Base-by-base conservation (phyloP, 345 rosid species). In the Eucalyptus globulus region DNA sequence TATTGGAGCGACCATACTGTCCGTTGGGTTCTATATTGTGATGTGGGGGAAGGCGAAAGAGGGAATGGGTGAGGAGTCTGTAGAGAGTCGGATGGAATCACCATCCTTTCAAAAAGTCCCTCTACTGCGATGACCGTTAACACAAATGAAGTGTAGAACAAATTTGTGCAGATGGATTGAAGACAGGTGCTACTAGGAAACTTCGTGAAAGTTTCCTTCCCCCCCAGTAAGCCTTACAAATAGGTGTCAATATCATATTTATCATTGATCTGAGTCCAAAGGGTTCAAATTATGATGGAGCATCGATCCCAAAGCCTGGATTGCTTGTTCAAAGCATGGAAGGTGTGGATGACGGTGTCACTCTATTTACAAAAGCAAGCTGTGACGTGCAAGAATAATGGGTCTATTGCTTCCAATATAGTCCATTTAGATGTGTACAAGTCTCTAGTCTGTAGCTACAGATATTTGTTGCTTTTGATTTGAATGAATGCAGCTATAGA, bases 31-130 rank as follows among this genome's bases (percentile, higher is more conserved):
- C 69, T 93, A 91, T 45, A 88, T 89, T 49, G 90, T 90, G 12
- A 91, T 93, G 88, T 93, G 94, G 94, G 94, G 93, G 67, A 91
- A 93, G 58, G 88, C 90, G 5, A 93, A 89, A 87, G 92, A 93
- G 87, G 91, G 87, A 13, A 34, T 87, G 58, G 85, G 8, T 54
- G 90, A 89, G 47, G 92, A 90, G 49, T 49, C 3, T 60, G 53
- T 27, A 29, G 43, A 27, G 27, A 50, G 80, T 37, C 81, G 19
- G 86, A 86, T 54, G 29, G 88, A 80, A 86, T 50, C 88, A 13
- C 88, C 80, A 27, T 81, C 92, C 14, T 9, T 87, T 29, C 87
- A 88, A 69, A 89, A 91, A 72, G 90, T 49, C 11, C 92, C 93
- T 56, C 80, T 91, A 11, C 80, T 92, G 76, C 86, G 47, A 47